phyloP scores from a whole-genome alignment of 345 rosid genomes.

The Salix dunnii region DNA sequence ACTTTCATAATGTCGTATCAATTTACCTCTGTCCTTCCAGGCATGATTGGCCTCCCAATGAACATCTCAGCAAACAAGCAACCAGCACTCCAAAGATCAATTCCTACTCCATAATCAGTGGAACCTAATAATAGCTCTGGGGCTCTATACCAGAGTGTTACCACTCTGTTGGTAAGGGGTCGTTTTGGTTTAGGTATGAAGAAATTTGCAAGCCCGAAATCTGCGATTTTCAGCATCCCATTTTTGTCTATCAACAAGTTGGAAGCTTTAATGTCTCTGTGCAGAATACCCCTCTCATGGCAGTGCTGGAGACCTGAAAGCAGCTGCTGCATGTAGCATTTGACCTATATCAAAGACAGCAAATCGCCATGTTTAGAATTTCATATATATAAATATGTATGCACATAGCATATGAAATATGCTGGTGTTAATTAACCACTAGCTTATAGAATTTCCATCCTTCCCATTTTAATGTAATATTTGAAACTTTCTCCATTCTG shows the following conservation, averaged over 20 bases:
- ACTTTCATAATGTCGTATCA: not conserved
- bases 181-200: slow-evolving; percentile 46
- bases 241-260: slow-evolving; percentile 63
- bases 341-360: slow-evolving; percentile 42
- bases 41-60: slow-evolving; percentile 74
- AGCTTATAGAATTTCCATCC: not conserved
- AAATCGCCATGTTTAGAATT: not conserved
- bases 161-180: slow-evolving; percentile 77
- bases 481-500: not conserved
- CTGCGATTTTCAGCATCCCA: slow-evolving; percentile 75
- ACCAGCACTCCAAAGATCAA: slow-evolving; percentile 91
- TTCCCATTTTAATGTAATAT: not conserved
- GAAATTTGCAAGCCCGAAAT: slow-evolving; percentile 74
- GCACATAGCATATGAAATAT: no score
- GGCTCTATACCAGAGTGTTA: slow-evolving; percentile 89
- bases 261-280: slow-evolving; percentile 80
- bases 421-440: no score
- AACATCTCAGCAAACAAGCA: slow-evolving; percentile 82
- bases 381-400: not conserved
- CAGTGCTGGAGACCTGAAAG: slow-evolving; percentile 78
- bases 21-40: slow-evolving; percentile 81
- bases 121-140: slow-evolving; percentile 78
- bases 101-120: slow-evolving; percentile 75
- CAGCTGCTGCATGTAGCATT: slow-evolving; percentile 78
- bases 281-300: slow-evolving; percentile 76